These are phyloP conservation scores for Euphorbia corollata DNA, from an alignment of 441 rosid genomes.

Conservation along the genomic window DNA sequence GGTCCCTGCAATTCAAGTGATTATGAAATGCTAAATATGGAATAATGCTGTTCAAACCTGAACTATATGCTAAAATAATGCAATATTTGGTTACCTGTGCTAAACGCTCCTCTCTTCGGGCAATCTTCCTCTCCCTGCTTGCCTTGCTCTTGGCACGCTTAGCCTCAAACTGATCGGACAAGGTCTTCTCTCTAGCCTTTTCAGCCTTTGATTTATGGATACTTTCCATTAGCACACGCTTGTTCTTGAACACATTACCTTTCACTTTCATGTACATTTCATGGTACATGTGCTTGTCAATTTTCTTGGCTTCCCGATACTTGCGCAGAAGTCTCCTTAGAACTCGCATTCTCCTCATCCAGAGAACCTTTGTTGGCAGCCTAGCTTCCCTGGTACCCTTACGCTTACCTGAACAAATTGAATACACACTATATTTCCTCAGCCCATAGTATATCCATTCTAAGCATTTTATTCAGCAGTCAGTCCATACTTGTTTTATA, in stretches of 20 bases:
- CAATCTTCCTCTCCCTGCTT: slow-evolving; percentile 65
- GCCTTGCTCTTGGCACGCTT: slow-evolving; percentile 84
- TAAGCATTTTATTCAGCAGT: neutral
- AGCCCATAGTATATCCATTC: neutral
- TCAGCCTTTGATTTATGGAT: slow-evolving; percentile 83
- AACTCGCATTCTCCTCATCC: slow-evolving; percentile 83
- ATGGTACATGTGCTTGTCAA: slow-evolving; percentile 81
- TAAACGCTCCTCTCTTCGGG: slow-evolving; percentile 62
- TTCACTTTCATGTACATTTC: slow-evolving; percentile 88
- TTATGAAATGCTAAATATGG: neutral
- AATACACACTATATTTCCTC: neutral
- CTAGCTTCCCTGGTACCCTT: slow-evolving; percentile 86
- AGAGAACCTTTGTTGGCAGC: slow-evolving; percentile 66
- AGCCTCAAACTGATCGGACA: slow-evolving; percentile 80
- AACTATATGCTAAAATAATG: neutral
- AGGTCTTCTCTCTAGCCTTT: slow-evolving; percentile 72
- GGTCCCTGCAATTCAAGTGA: slow-evolving; percentile 18
- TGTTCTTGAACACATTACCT: slow-evolving; percentile 80
- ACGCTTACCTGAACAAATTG: slow-evolving; percentile 51
- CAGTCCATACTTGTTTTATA: neutral
- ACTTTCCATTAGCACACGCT: slow-evolving; percentile 76
- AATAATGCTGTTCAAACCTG: neutral
- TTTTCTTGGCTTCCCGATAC: slow-evolving; percentile 59
- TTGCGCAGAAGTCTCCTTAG: slow-evolving; percentile 61
- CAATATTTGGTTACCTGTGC: slow-evolving; percentile 25